Conservation (phyloP, 2,329 filamentous ascomycete genomes). For the Alternaria angustiovoidea region DNA sequence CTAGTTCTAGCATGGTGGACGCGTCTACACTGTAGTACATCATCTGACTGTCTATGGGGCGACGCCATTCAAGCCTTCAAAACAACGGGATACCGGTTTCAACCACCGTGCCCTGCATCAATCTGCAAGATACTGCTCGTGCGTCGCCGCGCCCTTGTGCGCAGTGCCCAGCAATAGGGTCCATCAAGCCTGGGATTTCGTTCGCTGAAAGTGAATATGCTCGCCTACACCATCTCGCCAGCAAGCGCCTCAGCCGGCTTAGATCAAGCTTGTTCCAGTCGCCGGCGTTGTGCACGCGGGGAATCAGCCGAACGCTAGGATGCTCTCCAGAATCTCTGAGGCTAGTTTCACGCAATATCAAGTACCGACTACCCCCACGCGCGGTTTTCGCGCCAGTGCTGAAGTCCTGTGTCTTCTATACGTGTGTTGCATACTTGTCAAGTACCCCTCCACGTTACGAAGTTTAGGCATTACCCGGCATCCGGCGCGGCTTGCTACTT, state of each 20-base stretch:
- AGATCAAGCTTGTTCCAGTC: constrained; percentile 32
- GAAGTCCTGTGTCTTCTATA: neutral
- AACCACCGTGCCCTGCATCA: constrained; percentile 15
- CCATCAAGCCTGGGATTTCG: constrained; percentile 23
- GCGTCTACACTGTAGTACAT: constrained; percentile 28
- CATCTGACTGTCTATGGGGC: constrained; percentile 41
- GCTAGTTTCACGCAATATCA: constrained; percentile 27
- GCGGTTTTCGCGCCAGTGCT: constrained; percentile 9
- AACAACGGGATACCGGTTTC: constrained; percentile 29
- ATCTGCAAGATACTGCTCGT: constrained; percentile 11
- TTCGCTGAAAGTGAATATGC: constrained; percentile 27
- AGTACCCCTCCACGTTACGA: neutral
- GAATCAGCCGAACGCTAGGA: constrained; percentile 24
- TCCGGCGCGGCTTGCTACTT: constrained; percentile 13
- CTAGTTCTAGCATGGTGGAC: constrained; percentile 6
- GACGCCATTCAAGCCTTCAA: constrained; percentile 19
- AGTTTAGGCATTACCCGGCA: constrained; percentile 2
- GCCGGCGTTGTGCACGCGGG: constrained; percentile 34
- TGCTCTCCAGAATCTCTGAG: constrained; percentile 15
- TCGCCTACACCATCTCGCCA: constrained; percentile 28
- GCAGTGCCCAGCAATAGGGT: constrained; percentile 28
- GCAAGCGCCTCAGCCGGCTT: constrained; percentile 45
- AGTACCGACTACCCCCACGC: constrained; percentile 14
- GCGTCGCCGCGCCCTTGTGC: constrained; percentile 31
- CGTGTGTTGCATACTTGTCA: neutral